phyloP scores from a whole-genome alignment of 257 asterid species.

The Solanum boliviense region DNA sequence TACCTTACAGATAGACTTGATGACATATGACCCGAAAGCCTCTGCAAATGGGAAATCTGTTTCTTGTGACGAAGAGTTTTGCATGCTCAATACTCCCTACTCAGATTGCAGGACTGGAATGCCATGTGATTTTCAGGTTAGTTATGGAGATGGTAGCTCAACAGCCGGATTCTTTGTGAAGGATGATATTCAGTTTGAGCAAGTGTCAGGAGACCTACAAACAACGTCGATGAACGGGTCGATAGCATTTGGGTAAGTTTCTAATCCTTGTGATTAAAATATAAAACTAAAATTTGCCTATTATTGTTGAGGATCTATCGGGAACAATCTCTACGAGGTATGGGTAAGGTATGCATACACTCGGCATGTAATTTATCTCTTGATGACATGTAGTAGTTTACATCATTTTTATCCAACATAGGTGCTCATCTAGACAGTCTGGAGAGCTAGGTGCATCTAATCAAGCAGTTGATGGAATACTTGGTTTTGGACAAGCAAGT shows the following conservation, averaged over 20 bases:
- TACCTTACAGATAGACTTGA: constrained; percentile 37
- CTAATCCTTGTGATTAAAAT: background rate
- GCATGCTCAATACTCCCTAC: constrained; percentile 23
- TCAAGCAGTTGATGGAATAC: constrained; percentile 56
- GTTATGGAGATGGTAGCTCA: constrained; percentile 56
- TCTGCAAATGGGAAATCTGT: constrained; percentile 39
- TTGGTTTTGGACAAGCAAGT: constrained; percentile 62
- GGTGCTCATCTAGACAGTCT: constrained; percentile 53
- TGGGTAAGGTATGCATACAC: background rate
- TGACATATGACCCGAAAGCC: constrained; percentile 30
- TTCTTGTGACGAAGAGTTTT: constrained; percentile 43
- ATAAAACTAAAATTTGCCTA: background rate
- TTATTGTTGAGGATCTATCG: background rate
- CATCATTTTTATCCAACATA: constrained; percentile 18
- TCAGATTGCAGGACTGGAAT: constrained; percentile 34
- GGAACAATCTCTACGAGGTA: background rate
- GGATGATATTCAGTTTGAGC: constrained; percentile 36
- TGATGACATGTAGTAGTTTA: constrained; percentile 3
- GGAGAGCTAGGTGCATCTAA: constrained; percentile 35
- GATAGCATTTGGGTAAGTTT: constrained; percentile 47
- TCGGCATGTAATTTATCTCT: background rate
- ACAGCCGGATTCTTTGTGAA: constrained; percentile 48
- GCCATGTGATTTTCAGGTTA: constrained; percentile 32
- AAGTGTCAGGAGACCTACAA: constrained; percentile 34
- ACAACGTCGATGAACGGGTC: constrained; percentile 29